Evolutionary conservation across 352 stramenopile species (phyloP), one percentile per base, ranked within the genome.

Genomic region (Phytophthora lateralis): DNA sequence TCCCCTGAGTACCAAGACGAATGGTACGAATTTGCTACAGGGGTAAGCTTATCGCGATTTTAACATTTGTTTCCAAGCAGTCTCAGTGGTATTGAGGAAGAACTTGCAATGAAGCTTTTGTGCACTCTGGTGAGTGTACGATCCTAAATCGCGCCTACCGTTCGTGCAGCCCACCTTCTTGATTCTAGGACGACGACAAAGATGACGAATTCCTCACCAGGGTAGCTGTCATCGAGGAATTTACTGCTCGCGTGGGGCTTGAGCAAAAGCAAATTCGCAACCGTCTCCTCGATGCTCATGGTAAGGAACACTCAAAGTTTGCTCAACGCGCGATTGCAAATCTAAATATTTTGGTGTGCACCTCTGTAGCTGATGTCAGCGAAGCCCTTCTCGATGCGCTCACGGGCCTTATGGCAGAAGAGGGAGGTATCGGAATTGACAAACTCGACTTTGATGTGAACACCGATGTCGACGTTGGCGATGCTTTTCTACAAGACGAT

Each of bases 301-400:
- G 73, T 81, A 60, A 29, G 46, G 20, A 21, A 17, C 7, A 38
- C 26, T 12, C n/a, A 4, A 17, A 14, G 20, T 10, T 45, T 27
- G 30, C 12, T 66, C 2, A 41, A 46, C n/a, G 18, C n/a, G 6
- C 26, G 15, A 11, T 66, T 53, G 39, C 9, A 59, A 11, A 29
- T 52, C 42, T 61, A 52, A 69, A 50, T 7, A n/a, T 14, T 42
- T 65, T n/a, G 48, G 17, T 55, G 15, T 56, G 27, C n/a, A 24
- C 38, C 15, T 58, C 15, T 60, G 14, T 35, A 81, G 73, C 66
- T 51, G 66, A 76, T 47, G 42, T 81, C 21, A 81, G 73, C 17
- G 73, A 78, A 60, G 63, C 55, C 14, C 62, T 81, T 21, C 73
- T 81, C 24, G 73, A 81, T 55, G 73, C 66, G 27, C 51, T 81